Conservation (phyloP, 441 rosid species). For the Monsonia emarginata region DNA sequence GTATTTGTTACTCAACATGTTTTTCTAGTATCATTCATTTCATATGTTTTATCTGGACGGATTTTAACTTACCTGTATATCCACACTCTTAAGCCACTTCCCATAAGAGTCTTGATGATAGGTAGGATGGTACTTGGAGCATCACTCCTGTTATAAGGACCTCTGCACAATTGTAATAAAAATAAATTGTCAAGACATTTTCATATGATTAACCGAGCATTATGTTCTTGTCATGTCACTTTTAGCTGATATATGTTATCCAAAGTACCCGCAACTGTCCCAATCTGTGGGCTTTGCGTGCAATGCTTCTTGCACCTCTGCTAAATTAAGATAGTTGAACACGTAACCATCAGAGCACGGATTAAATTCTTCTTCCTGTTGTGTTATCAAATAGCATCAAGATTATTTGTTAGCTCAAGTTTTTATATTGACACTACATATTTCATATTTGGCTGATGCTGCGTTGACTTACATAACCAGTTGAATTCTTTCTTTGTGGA, state of each 20-base stretch:
- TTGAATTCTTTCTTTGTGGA: background rate
- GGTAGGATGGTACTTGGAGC: conserved; percentile 14
- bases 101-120: conserved; percentile 21
- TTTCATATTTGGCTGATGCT: background rate
- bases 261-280: conserved; percentile 15
- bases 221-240: background rate
- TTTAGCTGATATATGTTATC: background rate
- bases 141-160: conserved; percentile 6
- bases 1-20: background rate
- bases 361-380: conserved; percentile 18
- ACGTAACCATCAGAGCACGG: conserved; percentile 17
- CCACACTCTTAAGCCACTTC: conserved; percentile 21
- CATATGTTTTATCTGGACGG: background rate
- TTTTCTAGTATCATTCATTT: background rate
- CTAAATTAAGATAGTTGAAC: conserved; percentile 17
- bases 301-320: conserved; percentile 24
- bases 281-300: conserved; percentile 16
- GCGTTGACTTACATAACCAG: conserved; percentile 13
- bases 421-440: background rate
- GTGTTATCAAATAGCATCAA: background rate
- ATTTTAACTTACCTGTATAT: conserved; percentile 20
- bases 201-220: background rate
- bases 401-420: background rate
- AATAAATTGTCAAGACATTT: background rate
- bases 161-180: background rate